Percentiles rank a stretch among this genome's conserved stretches.
phyloP scores from a whole-genome alignment of 2,329 filamentous ascomycete species.

The Davidsoniella eucalypti region DNA sequence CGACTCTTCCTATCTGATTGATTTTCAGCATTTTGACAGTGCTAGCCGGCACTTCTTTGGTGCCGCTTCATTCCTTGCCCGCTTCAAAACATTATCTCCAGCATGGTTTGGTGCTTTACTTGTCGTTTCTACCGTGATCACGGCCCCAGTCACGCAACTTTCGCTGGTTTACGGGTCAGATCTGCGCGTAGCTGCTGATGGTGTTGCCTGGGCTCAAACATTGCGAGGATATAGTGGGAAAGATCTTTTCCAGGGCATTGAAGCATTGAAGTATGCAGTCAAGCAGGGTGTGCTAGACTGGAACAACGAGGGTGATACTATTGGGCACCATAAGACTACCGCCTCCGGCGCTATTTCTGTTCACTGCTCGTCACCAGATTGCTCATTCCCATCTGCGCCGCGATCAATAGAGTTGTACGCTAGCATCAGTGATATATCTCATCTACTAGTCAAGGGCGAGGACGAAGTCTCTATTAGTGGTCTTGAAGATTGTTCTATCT shows the following conservation, averaged over 20 bases:
- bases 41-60: slow-evolving; percentile 16
- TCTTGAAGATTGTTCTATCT: neutral
- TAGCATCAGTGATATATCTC: neutral
- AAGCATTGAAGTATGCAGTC: neutral
- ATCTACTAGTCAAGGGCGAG: neutral
- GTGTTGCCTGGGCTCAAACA: neutral
- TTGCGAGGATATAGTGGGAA: neutral
- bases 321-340: neutral
- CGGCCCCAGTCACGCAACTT: slow-evolving; percentile 12
- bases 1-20: slow-evolving; percentile 15
- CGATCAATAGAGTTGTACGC: no score
- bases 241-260: neutral
- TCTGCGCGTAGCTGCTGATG: neutral
- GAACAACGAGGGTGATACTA: neutral
- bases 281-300: neutral
- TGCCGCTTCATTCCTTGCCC: slow-evolving; percentile 15
- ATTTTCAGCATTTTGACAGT: slow-evolving; percentile 19
- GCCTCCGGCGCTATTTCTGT: slow-evolving; percentile 12
- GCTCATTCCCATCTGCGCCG: no score
- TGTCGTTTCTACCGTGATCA: slow-evolving; percentile 14
- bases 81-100: slow-evolving; percentile 15
- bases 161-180: slow-evolving; percentile 7
- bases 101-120: slow-evolving; percentile 17
- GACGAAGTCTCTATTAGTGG: neutral
- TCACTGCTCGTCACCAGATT: no score